Evolutionary conservation across 129 eudicot species (phyloP).

Genomic region (Scalesia atractyloides): DNA sequence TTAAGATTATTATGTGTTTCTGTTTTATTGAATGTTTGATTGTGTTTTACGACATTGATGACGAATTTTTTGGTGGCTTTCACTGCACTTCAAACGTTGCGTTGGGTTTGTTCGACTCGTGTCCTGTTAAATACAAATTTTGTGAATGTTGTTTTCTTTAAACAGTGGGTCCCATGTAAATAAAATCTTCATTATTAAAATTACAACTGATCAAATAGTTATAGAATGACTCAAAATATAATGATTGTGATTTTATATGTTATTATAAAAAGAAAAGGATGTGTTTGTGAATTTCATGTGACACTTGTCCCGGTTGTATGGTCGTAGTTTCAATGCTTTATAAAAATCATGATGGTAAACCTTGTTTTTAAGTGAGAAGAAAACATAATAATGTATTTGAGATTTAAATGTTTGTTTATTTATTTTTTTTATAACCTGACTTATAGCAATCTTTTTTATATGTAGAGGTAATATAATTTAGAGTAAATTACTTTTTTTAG

Average conservation of each 20-base stretch:
- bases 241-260: neutral
- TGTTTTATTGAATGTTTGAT: constrained; percentile 35
- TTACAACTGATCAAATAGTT: neutral
- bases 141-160: neutral
- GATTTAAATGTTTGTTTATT: too few relatives aligned
- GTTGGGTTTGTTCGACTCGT: neutral
- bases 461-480: too few relatives aligned
- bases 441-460: too few relatives aligned
- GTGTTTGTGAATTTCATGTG: neutral
- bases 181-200: neutral
- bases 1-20: neutral
- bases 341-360: too few relatives aligned
- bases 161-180: constrained; percentile 14
- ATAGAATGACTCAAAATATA: neutral
- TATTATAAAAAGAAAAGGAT: neutral
- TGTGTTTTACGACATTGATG: constrained; percentile 46
- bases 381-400: too few relatives aligned
- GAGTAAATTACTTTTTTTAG: too few relatives aligned
- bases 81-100: constrained; percentile 23
- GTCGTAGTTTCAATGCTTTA: too few relatives aligned
- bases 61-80: constrained; percentile 28
- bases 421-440: too few relatives aligned
- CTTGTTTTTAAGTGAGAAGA: too few relatives aligned
- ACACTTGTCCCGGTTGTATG: neutral
- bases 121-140: constrained; percentile 15